Percentiles rank a stretch among this genome's conserved stretches.
phyloP scores from a whole-genome alignment of 805 yeast species.

The Kluyveromyces starmeri region DNA sequence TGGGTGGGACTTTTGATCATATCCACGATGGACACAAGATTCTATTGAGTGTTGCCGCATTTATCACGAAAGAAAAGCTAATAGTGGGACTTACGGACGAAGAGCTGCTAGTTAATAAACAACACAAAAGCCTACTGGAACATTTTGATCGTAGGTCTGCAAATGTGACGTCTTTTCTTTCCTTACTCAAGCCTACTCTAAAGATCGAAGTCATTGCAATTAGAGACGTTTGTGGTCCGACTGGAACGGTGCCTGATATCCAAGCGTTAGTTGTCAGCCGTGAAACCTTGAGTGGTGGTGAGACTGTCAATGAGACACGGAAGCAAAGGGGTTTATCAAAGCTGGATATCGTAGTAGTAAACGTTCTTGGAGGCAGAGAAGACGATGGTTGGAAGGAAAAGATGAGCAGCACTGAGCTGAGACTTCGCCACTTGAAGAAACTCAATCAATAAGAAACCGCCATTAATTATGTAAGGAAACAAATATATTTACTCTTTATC shows the following conservation, averaged over 20 bases:
- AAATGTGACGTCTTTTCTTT: constrained; percentile 42
- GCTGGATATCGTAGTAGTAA: constrained; percentile 45
- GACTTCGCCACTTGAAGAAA: constrained; percentile 30
- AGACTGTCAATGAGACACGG: constrained; percentile 59
- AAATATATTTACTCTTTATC: constrained; percentile 3
- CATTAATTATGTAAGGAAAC: not conserved
- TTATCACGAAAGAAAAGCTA: constrained; percentile 43
- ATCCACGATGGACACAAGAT: constrained; percentile 93
- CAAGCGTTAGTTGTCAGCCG: constrained; percentile 74
- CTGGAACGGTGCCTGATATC: constrained; percentile 64
- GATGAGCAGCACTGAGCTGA: constrained; percentile 74
- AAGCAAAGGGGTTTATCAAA: constrained; percentile 42
- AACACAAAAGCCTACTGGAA: constrained; percentile 58
- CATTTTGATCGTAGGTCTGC: constrained; percentile 42
- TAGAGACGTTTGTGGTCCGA: constrained; percentile 89
- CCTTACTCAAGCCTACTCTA: constrained; percentile 38
- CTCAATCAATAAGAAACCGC: not conserved
- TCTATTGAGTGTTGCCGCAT: constrained; percentile 62
- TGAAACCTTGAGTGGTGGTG: constrained; percentile 74
- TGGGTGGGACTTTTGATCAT: constrained; percentile 98
- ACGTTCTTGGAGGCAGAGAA: constrained; percentile 58
- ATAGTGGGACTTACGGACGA: constrained; percentile 83
- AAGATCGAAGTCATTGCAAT: constrained; percentile 50
- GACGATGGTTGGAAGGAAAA: constrained; percentile 57
- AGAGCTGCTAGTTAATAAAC: constrained; percentile 63